Conservation (phyloP, 2,329 filamentous ascomycete genomes). For the Neofusicoccum parvum region DNA sequence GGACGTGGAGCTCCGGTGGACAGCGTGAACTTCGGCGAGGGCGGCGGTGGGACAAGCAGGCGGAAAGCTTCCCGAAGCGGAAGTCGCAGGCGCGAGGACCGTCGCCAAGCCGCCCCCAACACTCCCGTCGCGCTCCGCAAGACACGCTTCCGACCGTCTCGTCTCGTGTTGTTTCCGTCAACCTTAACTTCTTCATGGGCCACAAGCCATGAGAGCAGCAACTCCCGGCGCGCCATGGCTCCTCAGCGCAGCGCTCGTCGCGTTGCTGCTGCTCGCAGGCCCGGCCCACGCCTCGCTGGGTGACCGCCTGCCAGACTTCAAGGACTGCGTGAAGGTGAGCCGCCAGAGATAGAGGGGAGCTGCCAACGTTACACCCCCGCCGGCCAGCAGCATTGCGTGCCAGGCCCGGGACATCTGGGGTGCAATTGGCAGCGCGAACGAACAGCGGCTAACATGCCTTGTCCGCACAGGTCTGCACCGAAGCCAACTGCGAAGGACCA, state of each 20-base stretch:
- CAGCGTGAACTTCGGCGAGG: background rate
- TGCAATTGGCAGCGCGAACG: slow-evolving; percentile 25
- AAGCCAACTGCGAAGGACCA: slow-evolving; percentile 74
- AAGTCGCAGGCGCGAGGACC: background rate
- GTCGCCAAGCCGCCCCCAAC: slow-evolving; percentile 5
- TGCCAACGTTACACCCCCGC: slow-evolving; percentile 19
- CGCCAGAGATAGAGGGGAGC: slow-evolving; percentile 23
- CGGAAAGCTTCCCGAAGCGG: slow-evolving; percentile 6
- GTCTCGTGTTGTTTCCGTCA: background rate
- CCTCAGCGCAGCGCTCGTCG: slow-evolving; percentile 28
- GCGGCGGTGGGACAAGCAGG: background rate
- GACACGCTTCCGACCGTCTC: background rate
- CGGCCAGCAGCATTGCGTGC: background rate
- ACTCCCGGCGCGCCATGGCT: slow-evolving; percentile 13
- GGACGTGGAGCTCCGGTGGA: too few relatives aligned
- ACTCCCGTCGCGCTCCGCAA: background rate
- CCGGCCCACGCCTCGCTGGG: slow-evolving; percentile 70
- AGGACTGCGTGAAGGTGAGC: slow-evolving; percentile 77
- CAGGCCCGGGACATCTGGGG: background rate
- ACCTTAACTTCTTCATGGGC: slow-evolving; percentile 1
- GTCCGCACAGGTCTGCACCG: slow-evolving; percentile 68
- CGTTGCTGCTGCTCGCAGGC: slow-evolving; percentile 36
- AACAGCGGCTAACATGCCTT: background rate
- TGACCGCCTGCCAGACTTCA: slow-evolving; percentile 85
- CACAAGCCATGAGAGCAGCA: slow-evolving; percentile 11